These are phyloP conservation scores for Phoma sp. DNA, from an alignment of 2,329 filamentous ascomycete genomes.

Conservation along the genomic window DNA sequence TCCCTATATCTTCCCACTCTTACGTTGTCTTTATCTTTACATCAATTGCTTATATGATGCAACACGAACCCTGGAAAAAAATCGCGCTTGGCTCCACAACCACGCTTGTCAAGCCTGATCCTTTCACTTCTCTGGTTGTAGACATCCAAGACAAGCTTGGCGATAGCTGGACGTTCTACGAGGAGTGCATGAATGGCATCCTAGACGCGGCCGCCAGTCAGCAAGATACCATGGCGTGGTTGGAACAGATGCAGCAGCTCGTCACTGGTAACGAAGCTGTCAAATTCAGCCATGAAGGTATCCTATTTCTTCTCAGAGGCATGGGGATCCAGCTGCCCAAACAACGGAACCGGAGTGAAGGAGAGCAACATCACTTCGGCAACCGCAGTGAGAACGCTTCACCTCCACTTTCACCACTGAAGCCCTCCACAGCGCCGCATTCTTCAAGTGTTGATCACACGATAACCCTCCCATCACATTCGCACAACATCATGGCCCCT, in stretches of 20 bases:
- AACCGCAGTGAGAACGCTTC: conserved; percentile 68
- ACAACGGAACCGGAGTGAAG: conserved; percentile 68
- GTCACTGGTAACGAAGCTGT: conserved; percentile 1
- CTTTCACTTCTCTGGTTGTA: conserved; percentile 11
- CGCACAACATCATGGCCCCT: not conserved
- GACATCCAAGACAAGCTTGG: conserved; percentile 20
- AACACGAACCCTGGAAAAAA: not conserved
- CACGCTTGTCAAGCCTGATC: not conserved
- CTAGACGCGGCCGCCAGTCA: conserved; percentile 1
- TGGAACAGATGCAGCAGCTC: conserved; percentile 20
- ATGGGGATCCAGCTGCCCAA: not conserved
- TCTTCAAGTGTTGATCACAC: not conserved
- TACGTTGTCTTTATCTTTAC: not conserved
- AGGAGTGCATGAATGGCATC: conserved; percentile 20
- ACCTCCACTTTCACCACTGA: conserved; percentile 77
- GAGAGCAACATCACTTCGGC: conserved; percentile 65
- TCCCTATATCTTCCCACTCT: not conserved
- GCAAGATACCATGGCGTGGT: conserved; percentile 17
- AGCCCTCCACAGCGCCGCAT: not conserved
- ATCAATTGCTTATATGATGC: not conserved
- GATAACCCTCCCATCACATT: not conserved
- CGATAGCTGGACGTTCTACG: conserved; percentile 21
- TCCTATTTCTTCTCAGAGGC: conserved; percentile 21
- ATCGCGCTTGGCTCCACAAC: not conserved
- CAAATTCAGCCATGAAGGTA: conserved; percentile 17